Evolutionary conservation across 176 grass and related monocot species (phyloP), one percentile per base, ranked within the genome.

Genomic region (maize (Zea mays)): DNA sequence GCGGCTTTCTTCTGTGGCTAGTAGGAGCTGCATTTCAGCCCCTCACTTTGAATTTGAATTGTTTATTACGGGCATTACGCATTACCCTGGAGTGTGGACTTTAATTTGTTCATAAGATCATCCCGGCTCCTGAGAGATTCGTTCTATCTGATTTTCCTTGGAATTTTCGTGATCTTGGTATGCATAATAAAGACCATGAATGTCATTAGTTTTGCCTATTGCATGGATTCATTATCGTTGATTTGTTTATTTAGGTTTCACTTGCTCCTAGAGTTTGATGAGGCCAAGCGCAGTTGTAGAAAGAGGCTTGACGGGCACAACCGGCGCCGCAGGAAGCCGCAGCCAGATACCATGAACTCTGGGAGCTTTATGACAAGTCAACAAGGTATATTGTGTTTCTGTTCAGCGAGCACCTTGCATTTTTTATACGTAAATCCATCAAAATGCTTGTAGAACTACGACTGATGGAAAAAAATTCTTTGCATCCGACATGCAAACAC

Each of bases 281-380:
- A 98, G 51, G 78, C 81, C 20, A 98, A 98, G 64, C 85, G 96
- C 39, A 98, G 96, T 70, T 98, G 96, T 75, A 90, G 96, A 85
- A 98, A 95, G 81, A 87, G 96, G 27, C 87, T 98, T 38, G 96
- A 94, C 67, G 96, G 96, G 39, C 96, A 98, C 87, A 98, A 98
- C 62, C 72, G 89, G 41, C 91, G 96, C 9, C 77, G 96, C 75
- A 92, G 95, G 80, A 98, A 98, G 82, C 89, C 96, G 33, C 89
- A 84, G 66, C 76, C 83, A 42, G 91, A 98, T 69, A 60, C 49
- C 55, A 76, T 90, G 79, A 92, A 19, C 76, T 76, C 91, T 76
- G 76, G 83, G 59, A 84, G 73, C 80, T 81, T 92, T 46, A 90
- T 92, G 82, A 84, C 85, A 81, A 90, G 72, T 63, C 96, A 94